Evolutionary conservation across 1,284 basidiomycete genomes (phyloP), one percentile per base, ranked within the genome.

Genomic region (Apiotrichum porosum): DNA sequence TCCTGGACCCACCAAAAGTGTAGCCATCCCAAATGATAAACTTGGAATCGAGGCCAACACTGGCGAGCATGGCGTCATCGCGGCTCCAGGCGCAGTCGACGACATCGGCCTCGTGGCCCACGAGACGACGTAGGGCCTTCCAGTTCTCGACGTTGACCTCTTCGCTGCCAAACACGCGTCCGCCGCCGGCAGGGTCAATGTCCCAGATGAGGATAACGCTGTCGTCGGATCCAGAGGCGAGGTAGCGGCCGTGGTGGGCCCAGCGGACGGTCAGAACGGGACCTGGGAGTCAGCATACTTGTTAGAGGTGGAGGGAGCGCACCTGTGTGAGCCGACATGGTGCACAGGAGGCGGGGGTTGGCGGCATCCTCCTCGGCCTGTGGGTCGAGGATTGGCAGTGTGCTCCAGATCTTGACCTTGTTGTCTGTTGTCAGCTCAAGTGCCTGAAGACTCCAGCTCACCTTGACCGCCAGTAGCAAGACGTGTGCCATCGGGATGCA

Each of bases 341-440:
- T 97, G 62, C 86, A 92, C 19, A 98, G 77, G 17, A 88, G 82
- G 67, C 91, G 91, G 33, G 88, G 88, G 24, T 88, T 85, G 41
- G 80, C 80, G 32, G 84, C 83, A 14, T 84, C 83, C n/a, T 76
- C 73, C 56, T 92, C 88, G 0, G 83, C 81, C 15, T 81, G 78
- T 19, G 79, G 72, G 52, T 85, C 83, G 28, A 97, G 77, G 58
- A 98, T 94, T 1, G 93, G 90, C 51, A 86, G 84, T 0, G 94
- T 97, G 55, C 86, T 87, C 95, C 95, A 98, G 72, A 98, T 91
- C 54, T 92, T 86, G 57, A 99, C 84, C 77, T 95, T 95, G 40
- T 88, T 85, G 71, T 97, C 92, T 75, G 60, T 28, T 18, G 36
- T 36, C 26, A 44, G 44, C 31, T 34, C 2, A 3, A 9, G 33